Evolutionary conservation across 768 basidiomycete genomes (phyloP), one percentile per base, ranked within the genome.

Genomic region (Xerocomus potaroensis): DNA sequence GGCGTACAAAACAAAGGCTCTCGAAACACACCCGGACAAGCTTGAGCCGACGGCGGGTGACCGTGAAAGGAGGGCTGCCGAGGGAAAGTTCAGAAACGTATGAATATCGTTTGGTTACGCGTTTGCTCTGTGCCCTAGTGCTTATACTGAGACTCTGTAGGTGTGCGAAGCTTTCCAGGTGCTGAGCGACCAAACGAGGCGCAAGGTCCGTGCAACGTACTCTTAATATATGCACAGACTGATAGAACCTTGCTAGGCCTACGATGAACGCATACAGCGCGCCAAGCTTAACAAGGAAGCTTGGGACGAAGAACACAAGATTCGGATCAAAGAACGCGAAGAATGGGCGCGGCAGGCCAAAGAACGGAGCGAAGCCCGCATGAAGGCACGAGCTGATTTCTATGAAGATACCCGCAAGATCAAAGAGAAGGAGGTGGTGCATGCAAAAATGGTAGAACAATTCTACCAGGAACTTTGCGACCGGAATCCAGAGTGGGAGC

Each of bases 1-100:
- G 55, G 83, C 82, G 2, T 87, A 85, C 62, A 81, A 77, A 57
- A 76, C 75, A 50, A 80, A 76, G 55, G 83, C 78, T 9, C 69
- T 87, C 22, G 81, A 83, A 61, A 86, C 85, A 1, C 84, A 87
- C 59, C 84, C 84, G 9, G 84, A 87, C 55, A 85, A 84, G 55
- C 75, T 85, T 38, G 77, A 77, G 10, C 79, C 74, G 30, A 64
- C 64, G 24, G 77, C 78, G 8, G 75, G 67, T 34, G 72, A 74
- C 35, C 65, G 70, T 47, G 76, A 78, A 49, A 80, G 76, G 58
- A 71, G 73, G 45, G 68, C 59, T 16, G 79, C 83, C 8, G 77
- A 78, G 56, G 72, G 72, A 31, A 74, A 72, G 50, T 87, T 87
- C 54, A 81, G 77, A 57, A 72, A 74, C 72, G 84, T 84, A 62